Evolutionary conservation across 2,329 filamentous ascomycete species (phyloP).

Genomic region (Nothophoma quercina): DNA sequence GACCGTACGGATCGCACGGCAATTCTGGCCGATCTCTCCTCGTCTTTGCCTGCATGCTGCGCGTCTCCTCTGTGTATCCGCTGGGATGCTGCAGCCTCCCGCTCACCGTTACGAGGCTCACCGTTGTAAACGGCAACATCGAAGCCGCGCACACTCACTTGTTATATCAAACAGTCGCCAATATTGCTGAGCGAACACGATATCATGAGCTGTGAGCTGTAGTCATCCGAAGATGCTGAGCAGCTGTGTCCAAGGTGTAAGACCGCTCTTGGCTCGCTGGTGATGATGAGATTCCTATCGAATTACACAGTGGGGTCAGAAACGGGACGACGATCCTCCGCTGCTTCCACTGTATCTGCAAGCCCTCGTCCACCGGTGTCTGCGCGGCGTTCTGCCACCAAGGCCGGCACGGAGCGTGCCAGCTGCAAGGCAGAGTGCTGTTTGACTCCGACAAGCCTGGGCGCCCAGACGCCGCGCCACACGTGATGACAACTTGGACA

Average conservation of each 20-base stretch:
- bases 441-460: slow-evolving; percentile 20
- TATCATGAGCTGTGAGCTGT: neutral
- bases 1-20: slow-evolving; percentile 4
- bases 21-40: neutral
- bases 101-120: neutral
- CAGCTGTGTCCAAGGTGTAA: neutral
- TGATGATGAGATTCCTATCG: neutral
- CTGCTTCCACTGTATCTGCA: slow-evolving; percentile 7
- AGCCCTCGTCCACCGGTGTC: neutral
- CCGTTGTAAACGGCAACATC: neutral
- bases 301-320: slow-evolving; percentile 4
- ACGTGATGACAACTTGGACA: slow-evolving; percentile 20
- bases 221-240: neutral
- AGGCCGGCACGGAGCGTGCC: slow-evolving; percentile 22
- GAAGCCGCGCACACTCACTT: neutral
- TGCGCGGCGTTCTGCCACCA: slow-evolving; percentile 5
- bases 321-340: slow-evolving; percentile 20
- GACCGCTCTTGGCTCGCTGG: slow-evolving; percentile 6
- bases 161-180: neutral
- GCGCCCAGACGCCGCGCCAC: slow-evolving; percentile 25
- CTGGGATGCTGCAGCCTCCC: slow-evolving; percentile 1
- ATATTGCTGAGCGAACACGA: neutral
- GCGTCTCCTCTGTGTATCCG: neutral
- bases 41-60: neutral
- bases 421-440: slow-evolving; percentile 17